Base-by-base conservation (phyloP, 179 eudicot genomes). In the Amaranthus tricolor region DNA sequence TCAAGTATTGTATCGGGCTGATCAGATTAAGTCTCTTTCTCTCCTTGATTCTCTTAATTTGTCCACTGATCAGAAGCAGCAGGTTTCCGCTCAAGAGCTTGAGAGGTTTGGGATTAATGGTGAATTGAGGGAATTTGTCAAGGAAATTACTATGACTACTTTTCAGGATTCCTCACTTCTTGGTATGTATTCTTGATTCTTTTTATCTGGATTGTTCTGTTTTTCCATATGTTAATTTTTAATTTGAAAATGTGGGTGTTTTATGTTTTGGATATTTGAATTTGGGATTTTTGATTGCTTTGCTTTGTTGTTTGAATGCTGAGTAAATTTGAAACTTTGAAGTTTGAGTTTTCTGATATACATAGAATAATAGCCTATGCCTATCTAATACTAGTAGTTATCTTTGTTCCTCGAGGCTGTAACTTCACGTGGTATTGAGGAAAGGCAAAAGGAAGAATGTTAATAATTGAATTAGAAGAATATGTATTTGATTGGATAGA, bases 111-210 rank as follows among this genome's bases (percentile, higher is more conserved):
- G 98, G 15, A 83, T 94, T 62, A 85, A 90, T 13, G 96, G 90
- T 72, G 97, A 94, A 64, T 73, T 94, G 84, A 83, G 90, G 76
- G 97, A 92, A 78, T 94, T 94, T 77, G 94, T 92, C 10, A 85
- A 90, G 83, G 92, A 82, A 74, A 90, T 92, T 61, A 85, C 85
- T 0, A 55, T 79, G 40, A 79, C 66, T 68, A 94, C 98, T 52
- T 94, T 94, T 65, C 85, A 81, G 58, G 97, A 94, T 82, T 94
- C 92, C 77, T 97, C 94, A 3, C 74, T 92, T 64, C 82, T 84
- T 78, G 97, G 98, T 91, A 63, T 51, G 44, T 0, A 2, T 70
- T 52, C 67, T 73, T n/a, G 9, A 49, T 24, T n/a, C 19, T 49
- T 52, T 43, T 7, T n/a, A 6, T 31, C 40, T 62, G 43, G 66